Evolutionary conservation across 2,329 filamentous ascomycete species (phyloP).

Genomic region (Bertia moriformis): DNA sequence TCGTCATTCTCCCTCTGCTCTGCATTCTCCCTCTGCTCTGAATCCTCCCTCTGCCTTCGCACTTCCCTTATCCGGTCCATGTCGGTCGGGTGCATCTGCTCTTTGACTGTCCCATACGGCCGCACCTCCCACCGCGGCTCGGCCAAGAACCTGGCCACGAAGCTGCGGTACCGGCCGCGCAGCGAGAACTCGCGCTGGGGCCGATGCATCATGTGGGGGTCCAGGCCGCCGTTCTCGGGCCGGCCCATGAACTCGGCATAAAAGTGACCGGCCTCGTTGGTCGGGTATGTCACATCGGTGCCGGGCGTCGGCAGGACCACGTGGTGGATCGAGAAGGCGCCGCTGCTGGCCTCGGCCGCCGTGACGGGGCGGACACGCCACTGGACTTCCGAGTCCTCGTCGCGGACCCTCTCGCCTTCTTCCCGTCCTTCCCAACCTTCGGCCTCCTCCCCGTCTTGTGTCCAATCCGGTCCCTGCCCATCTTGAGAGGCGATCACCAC

Average conservation of each 20-base stretch:
- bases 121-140: constrained; percentile 4
- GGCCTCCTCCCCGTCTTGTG: neutral
- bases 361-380: constrained; percentile 43
- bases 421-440: neutral
- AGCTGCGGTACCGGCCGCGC: constrained; percentile 47
- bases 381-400: constrained; percentile 43
- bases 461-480: neutral
- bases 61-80: neutral
- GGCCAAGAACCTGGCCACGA: constrained; percentile 35
- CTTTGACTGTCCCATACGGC: neutral
- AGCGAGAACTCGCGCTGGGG: constrained; percentile 48
- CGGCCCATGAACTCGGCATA: constrained; percentile 50
- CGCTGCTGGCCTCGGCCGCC: constrained; percentile 41
- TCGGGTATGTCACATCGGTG: constrained; percentile 48
- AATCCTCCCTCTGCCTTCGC: neutral
- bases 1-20: too few relatives aligned
- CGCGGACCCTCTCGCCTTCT: constrained; percentile 11
- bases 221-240: constrained; percentile 26
- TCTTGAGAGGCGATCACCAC: constrained; percentile 25
- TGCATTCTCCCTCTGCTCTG: too few relatives aligned
- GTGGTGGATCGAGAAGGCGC: constrained; percentile 46
- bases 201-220: constrained; percentile 50
- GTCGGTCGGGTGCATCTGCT: neutral
- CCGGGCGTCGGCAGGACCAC: constrained; percentile 51
- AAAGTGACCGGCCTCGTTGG: constrained; percentile 42